Conservation (phyloP, 805 yeast genomes). For the Wickerhamiella slavikovae region DNA sequence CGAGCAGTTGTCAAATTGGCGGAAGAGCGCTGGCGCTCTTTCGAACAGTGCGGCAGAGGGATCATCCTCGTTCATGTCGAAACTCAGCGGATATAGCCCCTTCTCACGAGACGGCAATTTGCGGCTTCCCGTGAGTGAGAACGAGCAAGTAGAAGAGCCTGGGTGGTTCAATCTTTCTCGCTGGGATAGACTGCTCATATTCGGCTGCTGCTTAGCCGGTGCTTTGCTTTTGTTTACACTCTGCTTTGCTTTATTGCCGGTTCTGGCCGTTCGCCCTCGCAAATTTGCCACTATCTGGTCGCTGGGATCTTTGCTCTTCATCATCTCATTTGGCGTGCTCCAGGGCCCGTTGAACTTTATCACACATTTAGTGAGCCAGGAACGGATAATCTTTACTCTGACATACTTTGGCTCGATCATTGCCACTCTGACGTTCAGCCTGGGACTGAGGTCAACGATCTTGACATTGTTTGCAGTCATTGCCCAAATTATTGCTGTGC, state of each 20-base stretch:
- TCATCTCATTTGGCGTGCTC: constrained; percentile 70
- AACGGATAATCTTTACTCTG: constrained; percentile 58
- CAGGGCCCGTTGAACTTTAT: constrained; percentile 81
- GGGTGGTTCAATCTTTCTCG: constrained; percentile 29
- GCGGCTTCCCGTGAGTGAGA: constrained; percentile 12
- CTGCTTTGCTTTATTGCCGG: constrained; percentile 73
- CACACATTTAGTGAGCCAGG: constrained; percentile 51
- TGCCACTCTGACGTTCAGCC: constrained; percentile 59
- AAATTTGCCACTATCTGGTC: constrained; percentile 82
- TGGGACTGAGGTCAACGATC: constrained; percentile 47
- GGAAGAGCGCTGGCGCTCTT: constrained; percentile 10
- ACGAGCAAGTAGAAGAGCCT: constrained; percentile 18
- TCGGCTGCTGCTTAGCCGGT: constrained; percentile 55
- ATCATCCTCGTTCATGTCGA: constrained; percentile 10
- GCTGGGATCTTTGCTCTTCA: constrained; percentile 70
- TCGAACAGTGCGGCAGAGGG: constrained; percentile 9
- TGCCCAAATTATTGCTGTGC: constrained; percentile 65
- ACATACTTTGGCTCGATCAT: constrained; percentile 67
- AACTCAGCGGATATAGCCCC: constrained; percentile 13
- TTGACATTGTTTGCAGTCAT: constrained; percentile 58
- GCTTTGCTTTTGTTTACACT: constrained; percentile 64
- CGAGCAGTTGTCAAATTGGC: constrained; percentile 17
- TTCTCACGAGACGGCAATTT: constrained; percentile 8
- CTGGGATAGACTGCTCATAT: constrained; percentile 62
- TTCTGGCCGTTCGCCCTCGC: constrained; percentile 70